Evolutionary conservation across 2,329 filamentous ascomycete genomes (phyloP), one percentile per base, ranked within the genome.

Genomic region (Neonectria neomacrospora): DNA sequence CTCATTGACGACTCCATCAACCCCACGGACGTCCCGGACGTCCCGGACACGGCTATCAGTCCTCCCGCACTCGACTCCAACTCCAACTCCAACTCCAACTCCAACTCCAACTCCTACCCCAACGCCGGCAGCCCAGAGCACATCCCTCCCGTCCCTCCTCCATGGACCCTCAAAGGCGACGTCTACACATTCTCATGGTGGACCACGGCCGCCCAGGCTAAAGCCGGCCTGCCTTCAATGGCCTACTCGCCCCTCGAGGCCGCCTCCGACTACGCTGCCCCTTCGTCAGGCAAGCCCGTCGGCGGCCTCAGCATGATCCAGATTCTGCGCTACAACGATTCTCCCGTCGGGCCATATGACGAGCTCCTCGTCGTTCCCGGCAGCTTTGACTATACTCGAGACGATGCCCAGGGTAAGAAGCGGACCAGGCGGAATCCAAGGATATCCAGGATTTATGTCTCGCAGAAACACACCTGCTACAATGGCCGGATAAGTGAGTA

Each of bases 381-480:
- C 1, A 76, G 71, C 37, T 85, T 82, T 62, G 76, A 78, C 14
- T 82, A 82, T 64, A 74, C 76, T 11, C 74, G 79, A 22, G 79
- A 78, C 22, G 73, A 77, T 39, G 74, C 76, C 14, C 68, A 75
- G 23, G 72, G 73, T 9, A 75, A 72, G 6, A 78, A 71, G 64
- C 44, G 54, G 0, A 78, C 68, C 58, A 78, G 71, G 59, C 65
- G 63, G 53, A 81, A 79, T 52, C 69, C 76, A 8, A 77, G 82
- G 34, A 80, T 85, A 66, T 84, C 84, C n/a, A 79, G 83, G 22
- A 84, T 86, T 11, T 87, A 86, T 67, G 85, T 87, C 14, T 86
- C 83, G 20, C 81, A 84, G 64, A 81, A 82, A 66, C 70, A 82
- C 22, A 84, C 82, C 0, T 82, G 81, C 66, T 86, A 81, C 74